Percentiles rank a stretch among this genome's conserved stretches.
Evolutionary conservation across 2,329 filamentous ascomycete genomes (phyloP).

Genomic region (Dryadomyces sulphureus): DNA sequence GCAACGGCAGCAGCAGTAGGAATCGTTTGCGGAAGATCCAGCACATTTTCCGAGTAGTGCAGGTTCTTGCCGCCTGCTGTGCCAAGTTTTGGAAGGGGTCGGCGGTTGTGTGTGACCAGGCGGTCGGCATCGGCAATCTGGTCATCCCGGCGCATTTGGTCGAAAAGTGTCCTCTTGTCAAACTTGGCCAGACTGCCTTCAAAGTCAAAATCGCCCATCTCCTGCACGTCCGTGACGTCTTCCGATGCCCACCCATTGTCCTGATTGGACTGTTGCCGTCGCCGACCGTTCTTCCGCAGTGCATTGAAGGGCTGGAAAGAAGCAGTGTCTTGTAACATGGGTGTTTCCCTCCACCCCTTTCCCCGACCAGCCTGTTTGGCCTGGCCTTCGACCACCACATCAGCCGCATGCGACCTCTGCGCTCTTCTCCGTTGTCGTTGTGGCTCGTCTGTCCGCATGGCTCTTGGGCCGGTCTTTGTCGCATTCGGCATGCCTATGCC

Average conservation of each 20-base stretch:
- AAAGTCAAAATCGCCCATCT: constrained; percentile 91
- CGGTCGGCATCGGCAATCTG: constrained; percentile 77
- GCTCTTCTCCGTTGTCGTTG: constrained; percentile 11
- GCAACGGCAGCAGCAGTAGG: constrained; percentile 15
- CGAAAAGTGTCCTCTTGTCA: constrained; percentile 83
- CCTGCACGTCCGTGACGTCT: constrained; percentile 86
- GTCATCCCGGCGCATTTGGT: constrained; percentile 81
- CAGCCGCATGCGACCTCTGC: constrained; percentile 18
- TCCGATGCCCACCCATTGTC: constrained; percentile 91
- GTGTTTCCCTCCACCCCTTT: constrained; percentile 45
- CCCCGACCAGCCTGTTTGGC: constrained; percentile 20
- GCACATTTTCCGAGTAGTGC: constrained; percentile 81
- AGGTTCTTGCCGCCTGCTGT: constrained; percentile 77
- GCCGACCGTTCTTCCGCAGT: constrained; percentile 39
- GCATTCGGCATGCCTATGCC: background rate
- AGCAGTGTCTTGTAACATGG: constrained; percentile 42
- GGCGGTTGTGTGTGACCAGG: constrained; percentile 77
- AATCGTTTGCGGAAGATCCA: constrained; percentile 41
- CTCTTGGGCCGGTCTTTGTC: background rate
- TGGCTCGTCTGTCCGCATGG: background rate
- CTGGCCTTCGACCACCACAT: constrained; percentile 10
- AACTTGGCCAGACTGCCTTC: constrained; percentile 82
- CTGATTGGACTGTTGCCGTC: constrained; percentile 19
- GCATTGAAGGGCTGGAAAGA: constrained; percentile 49
- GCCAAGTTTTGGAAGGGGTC: constrained; percentile 45